A percentile compares a stretch with the other conserved stretches of the same genome.
Conservation (phyloP, 352 stramenopile genomes). For the Pythium pyrilobum region DNA sequence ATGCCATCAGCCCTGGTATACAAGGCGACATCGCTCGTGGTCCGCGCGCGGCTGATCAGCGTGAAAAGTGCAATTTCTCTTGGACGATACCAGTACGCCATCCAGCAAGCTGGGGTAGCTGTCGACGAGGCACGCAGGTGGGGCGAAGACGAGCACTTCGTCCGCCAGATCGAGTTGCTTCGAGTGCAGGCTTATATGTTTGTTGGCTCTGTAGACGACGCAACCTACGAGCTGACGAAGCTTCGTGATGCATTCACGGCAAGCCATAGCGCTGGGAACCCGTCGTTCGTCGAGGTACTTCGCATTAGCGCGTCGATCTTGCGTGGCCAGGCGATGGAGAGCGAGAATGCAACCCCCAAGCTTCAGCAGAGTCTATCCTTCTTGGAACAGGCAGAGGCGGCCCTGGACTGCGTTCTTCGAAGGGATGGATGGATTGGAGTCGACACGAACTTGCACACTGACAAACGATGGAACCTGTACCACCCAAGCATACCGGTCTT, state of each 20-base stretch:
- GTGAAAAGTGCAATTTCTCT: constrained; percentile 31
- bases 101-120: constrained; percentile 22
- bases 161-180: constrained; percentile 40
- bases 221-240: constrained; percentile 18
- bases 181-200: constrained; percentile 29
- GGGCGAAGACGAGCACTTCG: constrained; percentile 33
- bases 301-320: constrained; percentile 31
- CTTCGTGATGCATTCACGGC: constrained; percentile 21
- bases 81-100: constrained; percentile 22
- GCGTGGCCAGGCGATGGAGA: constrained; percentile 3
- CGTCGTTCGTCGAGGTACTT: constrained; percentile 35
- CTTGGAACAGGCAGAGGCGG: constrained; percentile 30
- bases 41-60: constrained; percentile 10
- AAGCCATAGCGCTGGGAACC: constrained; percentile 17
- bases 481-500: constrained; percentile 41
- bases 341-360: neutral
- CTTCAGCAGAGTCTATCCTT: neutral
- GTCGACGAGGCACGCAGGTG: constrained; percentile 32
- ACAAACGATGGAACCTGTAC: constrained; percentile 51
- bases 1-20: constrained; percentile 4
- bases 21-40: constrained; percentile 9
- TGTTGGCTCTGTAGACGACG: constrained; percentile 28
- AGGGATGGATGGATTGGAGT: constrained; percentile 61
- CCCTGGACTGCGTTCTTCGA: constrained; percentile 39
- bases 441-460: neutral